Evolutionary conservation across 352 stramenopile genomes (phyloP).

Genomic region (Phytophthora fragariaefolia): DNA sequence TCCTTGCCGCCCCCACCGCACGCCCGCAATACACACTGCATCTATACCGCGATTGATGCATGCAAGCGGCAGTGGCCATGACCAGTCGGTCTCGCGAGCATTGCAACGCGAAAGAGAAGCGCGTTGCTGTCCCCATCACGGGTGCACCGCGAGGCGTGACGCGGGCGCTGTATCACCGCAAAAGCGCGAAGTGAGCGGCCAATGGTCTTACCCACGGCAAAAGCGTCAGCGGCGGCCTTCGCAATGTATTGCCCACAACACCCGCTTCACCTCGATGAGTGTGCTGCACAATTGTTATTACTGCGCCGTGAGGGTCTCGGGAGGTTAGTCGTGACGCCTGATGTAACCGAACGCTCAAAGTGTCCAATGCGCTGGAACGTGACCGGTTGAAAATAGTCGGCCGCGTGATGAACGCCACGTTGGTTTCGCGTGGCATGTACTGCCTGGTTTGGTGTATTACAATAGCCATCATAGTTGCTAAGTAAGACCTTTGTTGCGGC

Average conservation of each 20-base stretch:
- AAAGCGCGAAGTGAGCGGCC: constrained; percentile 1
- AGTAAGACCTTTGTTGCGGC: background rate
- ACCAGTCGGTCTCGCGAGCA: no score
- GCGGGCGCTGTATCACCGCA: constrained; percentile 12
- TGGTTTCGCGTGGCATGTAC: constrained; percentile 33
- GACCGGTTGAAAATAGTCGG: constrained; percentile 19
- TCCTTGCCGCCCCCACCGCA: no score
- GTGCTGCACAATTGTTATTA: background rate
- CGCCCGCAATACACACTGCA: no score
- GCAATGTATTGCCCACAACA: background rate
- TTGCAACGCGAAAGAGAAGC: constrained; percentile 4
- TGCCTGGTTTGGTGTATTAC: background rate
- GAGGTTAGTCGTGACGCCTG: background rate
- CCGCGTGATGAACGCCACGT: constrained; percentile 15
- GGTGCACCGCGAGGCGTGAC: constrained; percentile 18
- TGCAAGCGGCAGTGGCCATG: background rate
- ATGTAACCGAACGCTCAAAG: constrained; percentile 1
- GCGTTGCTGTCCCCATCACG: constrained; percentile 15
- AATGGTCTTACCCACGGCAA: constrained; percentile 11
- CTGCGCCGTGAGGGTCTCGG: no score
- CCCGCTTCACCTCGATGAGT: background rate
- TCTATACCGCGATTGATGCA: constrained; percentile 22
- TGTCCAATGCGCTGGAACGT: background rate
- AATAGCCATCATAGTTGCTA: background rate
- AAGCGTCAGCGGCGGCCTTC: constrained; percentile 12